These are phyloP conservation scores for Trichosporon sp. DNA, from an alignment of 1,284 basidiomycete genomes.

Conservation along the genomic window DNA sequence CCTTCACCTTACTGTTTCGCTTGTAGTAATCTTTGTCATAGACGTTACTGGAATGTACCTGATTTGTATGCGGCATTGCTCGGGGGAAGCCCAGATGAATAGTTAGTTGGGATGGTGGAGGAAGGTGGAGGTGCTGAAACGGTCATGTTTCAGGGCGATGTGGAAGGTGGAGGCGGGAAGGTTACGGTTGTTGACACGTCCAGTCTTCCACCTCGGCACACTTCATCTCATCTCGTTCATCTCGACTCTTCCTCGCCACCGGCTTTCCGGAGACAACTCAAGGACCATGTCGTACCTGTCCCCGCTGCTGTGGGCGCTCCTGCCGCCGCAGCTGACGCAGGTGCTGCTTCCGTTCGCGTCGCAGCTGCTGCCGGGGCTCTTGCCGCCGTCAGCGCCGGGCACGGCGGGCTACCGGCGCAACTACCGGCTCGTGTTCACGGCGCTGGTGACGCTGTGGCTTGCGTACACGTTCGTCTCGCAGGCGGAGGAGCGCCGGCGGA, in stretches of 20 bases:
- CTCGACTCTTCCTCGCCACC: not conserved
- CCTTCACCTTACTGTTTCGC: not conserved
- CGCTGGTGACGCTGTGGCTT: constrained; percentile 60
- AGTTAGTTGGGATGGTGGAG: too few relatives aligned
- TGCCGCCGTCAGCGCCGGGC: constrained; percentile 29
- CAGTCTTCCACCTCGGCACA: not conserved
- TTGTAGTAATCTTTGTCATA: not conserved
- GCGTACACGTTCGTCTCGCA: constrained; percentile 65
- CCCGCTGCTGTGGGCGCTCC: constrained; percentile 36
- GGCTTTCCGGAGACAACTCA: not conserved
- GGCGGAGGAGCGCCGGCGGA: constrained; percentile 42
- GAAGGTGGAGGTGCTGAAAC: not conserved
- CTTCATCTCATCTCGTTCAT: not conserved
- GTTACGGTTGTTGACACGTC: not conserved
- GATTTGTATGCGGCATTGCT: not conserved
- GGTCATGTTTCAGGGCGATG: not conserved
- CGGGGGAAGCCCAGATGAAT: too few relatives aligned
- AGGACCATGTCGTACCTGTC: constrained; percentile 15
- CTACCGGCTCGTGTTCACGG: constrained; percentile 30
- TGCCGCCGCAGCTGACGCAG: constrained; percentile 34
- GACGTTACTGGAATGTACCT: not conserved
- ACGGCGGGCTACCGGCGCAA: constrained; percentile 29
- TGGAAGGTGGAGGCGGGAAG: not conserved
- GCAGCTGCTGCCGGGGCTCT: constrained; percentile 23
- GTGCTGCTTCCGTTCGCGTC: constrained; percentile 30